phyloP scores from a whole-genome alignment of 225 moss, liverwort and hornwort species.

The Thuidium tamariscinum region DNA sequence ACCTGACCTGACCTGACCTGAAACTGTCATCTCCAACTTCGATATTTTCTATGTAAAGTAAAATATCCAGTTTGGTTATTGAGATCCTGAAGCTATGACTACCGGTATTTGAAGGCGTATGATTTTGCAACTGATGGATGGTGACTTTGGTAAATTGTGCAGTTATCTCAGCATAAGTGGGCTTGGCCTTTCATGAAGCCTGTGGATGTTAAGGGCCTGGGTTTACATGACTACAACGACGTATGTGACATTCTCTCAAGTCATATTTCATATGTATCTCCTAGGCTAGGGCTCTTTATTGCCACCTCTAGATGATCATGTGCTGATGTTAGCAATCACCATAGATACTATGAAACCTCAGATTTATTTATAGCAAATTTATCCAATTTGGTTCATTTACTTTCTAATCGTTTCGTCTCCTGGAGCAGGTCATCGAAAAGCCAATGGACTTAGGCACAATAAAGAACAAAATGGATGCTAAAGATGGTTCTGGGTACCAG shows the following conservation, averaged over 20 bases:
- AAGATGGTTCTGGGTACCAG: slow-evolving; percentile 85
- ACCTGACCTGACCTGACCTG: background rate
- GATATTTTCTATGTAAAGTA: background rate
- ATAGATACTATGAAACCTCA: background rate
- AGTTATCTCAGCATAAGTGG: slow-evolving; percentile 93
- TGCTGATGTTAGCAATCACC: background rate
- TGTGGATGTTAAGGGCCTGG: slow-evolving; percentile 85
- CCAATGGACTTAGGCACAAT: slow-evolving; percentile 99
- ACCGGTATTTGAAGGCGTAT: background rate
- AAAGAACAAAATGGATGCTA: slow-evolving; percentile 79
- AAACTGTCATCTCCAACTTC: background rate
- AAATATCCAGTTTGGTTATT: background rate
- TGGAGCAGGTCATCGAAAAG: slow-evolving; percentile 76
- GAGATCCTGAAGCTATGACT: background rate
- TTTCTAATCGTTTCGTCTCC: background rate
- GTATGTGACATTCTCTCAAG: slow-evolving; percentile 24
- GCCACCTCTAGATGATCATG: background rate
- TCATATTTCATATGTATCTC: background rate
- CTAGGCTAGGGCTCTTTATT: background rate
- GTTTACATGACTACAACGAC: slow-evolving; percentile 75
- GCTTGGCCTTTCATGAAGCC: slow-evolving; percentile 99
- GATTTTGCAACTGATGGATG: background rate
- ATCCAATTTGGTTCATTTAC: background rate
- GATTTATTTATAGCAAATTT: background rate
- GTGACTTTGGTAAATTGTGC: background rate